Evolutionary conservation across 2,329 filamentous ascomycete genomes (phyloP), one percentile per base, ranked within the genome.

Genomic region (Aspergillus versicolor): DNA sequence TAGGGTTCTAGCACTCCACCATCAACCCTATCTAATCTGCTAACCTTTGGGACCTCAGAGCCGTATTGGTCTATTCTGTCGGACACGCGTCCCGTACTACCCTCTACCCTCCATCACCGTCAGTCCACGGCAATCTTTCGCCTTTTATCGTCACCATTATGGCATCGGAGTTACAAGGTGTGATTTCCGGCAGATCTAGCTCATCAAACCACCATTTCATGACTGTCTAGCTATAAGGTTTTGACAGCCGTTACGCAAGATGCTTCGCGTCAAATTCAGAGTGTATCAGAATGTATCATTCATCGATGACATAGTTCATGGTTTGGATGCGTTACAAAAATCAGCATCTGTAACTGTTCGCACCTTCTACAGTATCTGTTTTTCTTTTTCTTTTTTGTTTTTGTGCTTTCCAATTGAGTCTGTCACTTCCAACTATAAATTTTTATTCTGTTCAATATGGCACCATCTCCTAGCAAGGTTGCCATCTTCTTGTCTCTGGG

Each of bases 401-500:
- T 30, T 34, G 21, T 21, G 21, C 21, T 30, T 51, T n/a, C 19
- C 32, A 13, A 45, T 46, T 37, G 24, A 34, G n/a, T 32, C 22
- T 32, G 34, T 51, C 54, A 47, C 34, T 27, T 22, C 27, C 37
- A 22, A 27, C 17, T 24, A 34, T 30, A 9, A 52, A 37, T 21
- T 43, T 15, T 11, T 11, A 13, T 22, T 17, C 43, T 7, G 24
- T 32, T 17, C 48, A 52, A 43, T 34, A 58, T 52, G 56, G 38
- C 44, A 13, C 56, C 34, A 22, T 52, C 6, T 37, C 47, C 43
- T 15, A 54, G 40, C 49, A 58, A 55, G 13, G 13, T 55, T 24
- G 56, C 37, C n/a, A 32, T 58, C 21, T 37, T 48, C 15, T 30
- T 58, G 12, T 42, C 52, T 11, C 17, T 52, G n/a, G 42, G 56